These are phyloP conservation scores for Claviceps lovelessii DNA, from an alignment of 2,329 filamentous ascomycete species.

Conservation along the genomic window DNA sequence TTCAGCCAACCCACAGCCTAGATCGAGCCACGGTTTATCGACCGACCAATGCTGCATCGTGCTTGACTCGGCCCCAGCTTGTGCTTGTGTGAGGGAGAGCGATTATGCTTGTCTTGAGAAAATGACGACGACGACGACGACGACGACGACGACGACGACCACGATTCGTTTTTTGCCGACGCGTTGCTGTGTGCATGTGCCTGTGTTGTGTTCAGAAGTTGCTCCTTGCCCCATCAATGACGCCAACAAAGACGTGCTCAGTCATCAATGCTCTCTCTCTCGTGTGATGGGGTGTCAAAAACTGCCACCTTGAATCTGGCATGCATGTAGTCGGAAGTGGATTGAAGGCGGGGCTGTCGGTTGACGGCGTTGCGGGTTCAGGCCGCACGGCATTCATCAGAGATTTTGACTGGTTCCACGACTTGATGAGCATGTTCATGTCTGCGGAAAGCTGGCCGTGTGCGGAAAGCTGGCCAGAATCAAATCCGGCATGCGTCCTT, in stretches of 20 bases:
- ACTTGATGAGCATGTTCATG: not conserved
- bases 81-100: too few relatives aligned
- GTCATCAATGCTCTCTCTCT: not conserved
- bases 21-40: constrained; percentile 39
- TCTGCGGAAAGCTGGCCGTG: not conserved
- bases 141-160: too few relatives aligned
- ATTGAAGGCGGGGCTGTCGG: not conserved
- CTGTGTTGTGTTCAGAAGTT: not conserved
- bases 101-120: not conserved
- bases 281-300: not conserved
- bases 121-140: not conserved
- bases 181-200: not conserved
- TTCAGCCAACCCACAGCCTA: constrained; percentile 56
- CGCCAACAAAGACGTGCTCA: not conserved
- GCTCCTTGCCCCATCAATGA: not conserved
- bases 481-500: not conserved
- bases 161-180: not conserved
- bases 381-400: not conserved
- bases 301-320: not conserved
- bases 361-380: not conserved
- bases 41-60: constrained; percentile 29
- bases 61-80: not conserved
- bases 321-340: not conserved
- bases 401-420: not conserved
- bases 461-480: not conserved